A percentile compares a stretch with the other conserved stretches of the same genome.
Evolutionary conservation across 2,329 filamentous ascomycete species (phyloP).

Genomic region (Tolypocladium endophyticum): DNA sequence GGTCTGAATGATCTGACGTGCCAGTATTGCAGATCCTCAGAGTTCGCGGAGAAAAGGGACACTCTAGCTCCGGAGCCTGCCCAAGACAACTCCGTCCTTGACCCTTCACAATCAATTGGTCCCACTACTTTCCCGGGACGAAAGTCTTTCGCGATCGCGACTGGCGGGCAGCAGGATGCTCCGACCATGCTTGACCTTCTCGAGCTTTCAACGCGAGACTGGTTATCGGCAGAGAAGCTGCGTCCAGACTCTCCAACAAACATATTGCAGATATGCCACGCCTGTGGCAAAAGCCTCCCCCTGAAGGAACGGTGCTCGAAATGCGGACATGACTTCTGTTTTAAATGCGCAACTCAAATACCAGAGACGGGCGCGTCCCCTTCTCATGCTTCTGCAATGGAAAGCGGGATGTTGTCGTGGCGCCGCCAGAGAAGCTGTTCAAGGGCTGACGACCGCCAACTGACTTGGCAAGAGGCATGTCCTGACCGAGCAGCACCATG

Average conservation of each 20-base stretch:
- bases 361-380: background rate
- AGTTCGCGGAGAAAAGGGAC: background rate
- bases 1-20: background rate
- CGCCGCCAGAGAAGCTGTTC: background rate
- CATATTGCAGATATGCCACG: constrained; percentile 33
- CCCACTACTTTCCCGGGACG: background rate
- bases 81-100: background rate
- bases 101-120: background rate
- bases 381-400: background rate
- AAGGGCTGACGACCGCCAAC: background rate
- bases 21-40: background rate
- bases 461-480: background rate
- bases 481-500: background rate
- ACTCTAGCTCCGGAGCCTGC: background rate
- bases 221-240: constrained; percentile 29
- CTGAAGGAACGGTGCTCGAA: constrained; percentile 29
- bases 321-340: constrained; percentile 41
- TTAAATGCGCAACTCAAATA: constrained; percentile 31
- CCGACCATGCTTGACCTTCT: constrained; percentile 36
- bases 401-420: background rate
- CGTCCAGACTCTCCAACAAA: constrained; percentile 11
- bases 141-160: constrained; percentile 18
- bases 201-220: constrained; percentile 32
- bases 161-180: constrained; percentile 28
- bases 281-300: constrained; percentile 32